A percentile compares a stretch with the other conserved stretches of the same genome.
Evolutionary conservation across 163 green algal species (phyloP).

Genomic region (Scenedesmus sp.): DNA sequence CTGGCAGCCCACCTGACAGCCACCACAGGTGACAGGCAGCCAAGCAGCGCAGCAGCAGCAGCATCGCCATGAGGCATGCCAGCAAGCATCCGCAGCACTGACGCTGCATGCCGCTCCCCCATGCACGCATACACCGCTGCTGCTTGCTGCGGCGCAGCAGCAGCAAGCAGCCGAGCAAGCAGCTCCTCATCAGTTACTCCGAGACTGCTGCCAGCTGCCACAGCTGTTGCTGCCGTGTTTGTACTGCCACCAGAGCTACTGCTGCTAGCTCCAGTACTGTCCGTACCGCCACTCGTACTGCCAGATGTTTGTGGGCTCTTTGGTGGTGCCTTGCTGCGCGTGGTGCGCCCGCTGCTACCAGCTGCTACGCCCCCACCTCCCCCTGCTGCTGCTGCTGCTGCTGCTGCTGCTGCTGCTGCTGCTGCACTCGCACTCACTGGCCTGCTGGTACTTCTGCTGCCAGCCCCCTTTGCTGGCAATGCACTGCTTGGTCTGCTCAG

Average conservation of each 20-base stretch:
- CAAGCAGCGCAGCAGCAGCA: conserved; percentile 30
- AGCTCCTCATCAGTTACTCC: conserved; percentile 48
- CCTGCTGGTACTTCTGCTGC: not conserved
- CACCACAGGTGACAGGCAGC: conserved; percentile 46
- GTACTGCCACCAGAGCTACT: not conserved
- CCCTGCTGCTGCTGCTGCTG: not conserved
- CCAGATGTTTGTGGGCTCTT: not conserved
- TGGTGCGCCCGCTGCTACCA: not conserved
- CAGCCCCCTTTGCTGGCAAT: not conserved
- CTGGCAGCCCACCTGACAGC: conserved; percentile 16
- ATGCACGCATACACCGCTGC: conserved; percentile 22
- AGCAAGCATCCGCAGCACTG: conserved; percentile 36
- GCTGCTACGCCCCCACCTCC: not conserved
- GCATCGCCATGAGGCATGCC: not conserved
- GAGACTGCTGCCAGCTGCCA: not conserved
- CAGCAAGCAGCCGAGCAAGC: conserved; percentile 45
- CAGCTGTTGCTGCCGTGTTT: not conserved
- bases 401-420: not conserved
- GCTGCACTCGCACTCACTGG: not conserved
- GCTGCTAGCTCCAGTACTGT: not conserved
- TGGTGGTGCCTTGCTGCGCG: not conserved
- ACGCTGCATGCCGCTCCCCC: not conserved
- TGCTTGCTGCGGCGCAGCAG: not conserved
- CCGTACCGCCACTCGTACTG: not conserved
- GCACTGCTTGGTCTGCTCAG: not conserved